Evolutionary conservation across 371 early-diverging fungal genomes (phyloP), one percentile per base, ranked within the genome.

Genomic region (Phascolomyces articulosus): DNA sequence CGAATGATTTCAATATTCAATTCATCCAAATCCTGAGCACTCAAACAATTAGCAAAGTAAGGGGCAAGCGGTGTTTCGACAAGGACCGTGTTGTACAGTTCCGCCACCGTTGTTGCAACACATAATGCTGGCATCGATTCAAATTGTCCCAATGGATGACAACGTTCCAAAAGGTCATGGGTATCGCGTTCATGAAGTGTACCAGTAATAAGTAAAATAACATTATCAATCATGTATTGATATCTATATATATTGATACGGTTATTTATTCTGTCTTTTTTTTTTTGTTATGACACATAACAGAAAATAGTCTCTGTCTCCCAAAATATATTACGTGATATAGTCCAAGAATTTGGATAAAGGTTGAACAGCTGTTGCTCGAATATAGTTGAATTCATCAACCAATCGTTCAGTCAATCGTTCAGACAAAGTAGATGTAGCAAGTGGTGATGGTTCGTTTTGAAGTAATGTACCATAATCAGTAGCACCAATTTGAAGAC

Each of bases 181-280:
- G 95, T 94, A 83, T 98, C 98, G 67, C 98, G 91, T 77, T 97
- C 95, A 70, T 99, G 98, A 31, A 99, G 85, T 16, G 98, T 98
- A 16, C 98, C 99, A 2, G 98, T 97, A 67, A 99, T 97, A 41
- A 99, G 78, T 65, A 99, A 84, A 62, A 99, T 95, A 57, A 98
- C 96, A 77, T 99, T 99, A 80, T 99, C 99, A 67, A 99, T 99
- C 99, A 98, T 98, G 74, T 98, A 99, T 44, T 90, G 91, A 71
- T 97, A 97, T n/a, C 97, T 95, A 44, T 44, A 44, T 44, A 51
- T n/a, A 20, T 16, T 6, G 2, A 20, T 47, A 16, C n/a, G 18
- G 23, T 40, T 56, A 63, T 18, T n/a, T n/a, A n/a, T n/a, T n/a
- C n/a, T n/a, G n/a, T n/a, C n/a, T n/a, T n/a, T n/a, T n/a, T n/a